Conservation (phyloP, 495 filamentous ascomycete species). For the Penicillium manginii region DNA sequence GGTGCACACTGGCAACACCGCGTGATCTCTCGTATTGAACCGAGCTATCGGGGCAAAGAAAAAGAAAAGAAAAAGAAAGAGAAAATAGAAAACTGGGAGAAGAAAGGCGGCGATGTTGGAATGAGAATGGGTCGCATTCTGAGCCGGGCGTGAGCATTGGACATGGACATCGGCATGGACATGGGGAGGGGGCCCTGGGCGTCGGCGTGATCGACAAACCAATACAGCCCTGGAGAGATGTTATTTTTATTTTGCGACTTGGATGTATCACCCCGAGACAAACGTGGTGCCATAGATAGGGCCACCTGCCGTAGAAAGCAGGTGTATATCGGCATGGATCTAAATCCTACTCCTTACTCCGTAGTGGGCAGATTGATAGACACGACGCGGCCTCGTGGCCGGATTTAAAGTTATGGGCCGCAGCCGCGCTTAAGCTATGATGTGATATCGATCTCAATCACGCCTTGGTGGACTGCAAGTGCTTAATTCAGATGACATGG, state of each 20-base stretch:
- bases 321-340: neutral
- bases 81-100: neutral
- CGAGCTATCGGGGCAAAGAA: neutral
- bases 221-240: neutral
- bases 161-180: too few relatives aligned
- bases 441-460: conserved; percentile 46
- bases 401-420: conserved; percentile 21
- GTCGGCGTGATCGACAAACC: neutral
- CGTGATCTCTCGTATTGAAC: conserved; percentile 2
- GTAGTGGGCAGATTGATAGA: too few relatives aligned
- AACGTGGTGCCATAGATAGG: neutral
- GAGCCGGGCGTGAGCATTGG: neutral
- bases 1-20: neutral
- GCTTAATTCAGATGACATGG: neutral
- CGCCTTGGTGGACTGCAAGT: conserved; percentile 16
- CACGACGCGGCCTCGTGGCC: neutral
- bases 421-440: conserved; percentile 34
- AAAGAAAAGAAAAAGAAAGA: neutral
- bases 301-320: neutral
- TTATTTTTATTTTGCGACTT: too few relatives aligned
- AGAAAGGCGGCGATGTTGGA: neutral
- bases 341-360: too few relatives aligned
- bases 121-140: conserved; percentile 5
- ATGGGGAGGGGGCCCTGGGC: neutral
- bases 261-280: neutral